phyloP scores from a whole-genome alignment of 176 grass and related monocot genomes.

The Aegilops tauschii region DNA sequence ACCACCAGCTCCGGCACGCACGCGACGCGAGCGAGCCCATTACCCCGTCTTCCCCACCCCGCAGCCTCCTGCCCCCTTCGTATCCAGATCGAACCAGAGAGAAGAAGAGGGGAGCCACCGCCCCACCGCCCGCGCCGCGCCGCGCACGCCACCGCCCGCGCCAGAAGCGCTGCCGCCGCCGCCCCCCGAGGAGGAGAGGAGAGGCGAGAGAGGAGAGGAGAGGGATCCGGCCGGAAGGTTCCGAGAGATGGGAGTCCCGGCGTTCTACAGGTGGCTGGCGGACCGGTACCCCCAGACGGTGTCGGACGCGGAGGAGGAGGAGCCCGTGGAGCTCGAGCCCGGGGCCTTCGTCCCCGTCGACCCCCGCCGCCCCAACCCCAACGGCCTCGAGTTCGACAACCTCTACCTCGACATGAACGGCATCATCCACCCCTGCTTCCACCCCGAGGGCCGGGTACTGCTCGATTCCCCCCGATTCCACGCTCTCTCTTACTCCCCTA shows the following conservation, averaged over 20 bases:
- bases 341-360: conserved; percentile 77
- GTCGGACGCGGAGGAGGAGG: conserved; percentile 78
- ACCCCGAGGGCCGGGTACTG: conserved; percentile 82
- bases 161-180: conserved; percentile 9
- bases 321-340: conserved; percentile 56
- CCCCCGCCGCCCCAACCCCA: conserved; percentile 75
- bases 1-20: conserved; percentile 11
- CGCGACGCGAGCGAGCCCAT: neutral
- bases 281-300: conserved; percentile 79
- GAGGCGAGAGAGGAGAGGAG: neutral
- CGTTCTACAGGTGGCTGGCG: conserved; percentile 97
- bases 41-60: neutral
- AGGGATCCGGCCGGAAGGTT: conserved; percentile 25
- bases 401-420: conserved; percentile 97
- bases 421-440: conserved; percentile 98
- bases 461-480: neutral
- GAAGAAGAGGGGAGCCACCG: neutral
- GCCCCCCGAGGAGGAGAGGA: conserved; percentile 28
- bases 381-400: conserved; percentile 96
- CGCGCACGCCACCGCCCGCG: conserved; percentile 13
- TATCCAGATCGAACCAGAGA: conserved; percentile 45
- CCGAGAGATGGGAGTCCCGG: conserved; percentile 84
- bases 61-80: neutral
- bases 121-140: neutral
- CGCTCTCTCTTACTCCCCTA: neutral